phyloP scores from a whole-genome alignment of 495 filamentous ascomycete species.

The Hypoxylon fuscum region DNA sequence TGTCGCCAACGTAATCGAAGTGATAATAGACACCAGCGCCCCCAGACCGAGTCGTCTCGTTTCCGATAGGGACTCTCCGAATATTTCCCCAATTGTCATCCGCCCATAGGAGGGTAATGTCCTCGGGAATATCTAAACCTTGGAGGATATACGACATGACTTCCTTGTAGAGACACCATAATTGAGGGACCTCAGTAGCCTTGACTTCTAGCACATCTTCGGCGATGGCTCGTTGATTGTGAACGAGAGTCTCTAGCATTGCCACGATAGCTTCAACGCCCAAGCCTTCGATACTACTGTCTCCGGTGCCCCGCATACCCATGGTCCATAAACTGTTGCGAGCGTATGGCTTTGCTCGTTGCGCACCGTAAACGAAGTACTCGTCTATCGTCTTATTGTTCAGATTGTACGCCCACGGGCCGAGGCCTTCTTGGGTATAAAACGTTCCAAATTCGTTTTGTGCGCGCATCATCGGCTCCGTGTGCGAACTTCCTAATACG shows the following conservation, averaged over 20 bases:
- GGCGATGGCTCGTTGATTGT: slow-evolving; percentile 66
- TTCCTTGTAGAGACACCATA: slow-evolving; percentile 78
- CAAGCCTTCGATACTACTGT: slow-evolving; percentile 65
- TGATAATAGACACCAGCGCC: slow-evolving; percentile 83
- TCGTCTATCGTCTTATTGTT: slow-evolving; percentile 71
- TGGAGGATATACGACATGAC: slow-evolving; percentile 73
- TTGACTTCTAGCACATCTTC: slow-evolving; percentile 63
- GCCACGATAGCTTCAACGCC: slow-evolving; percentile 63
- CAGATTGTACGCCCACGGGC: slow-evolving; percentile 72
- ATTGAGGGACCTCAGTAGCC: slow-evolving; percentile 68
- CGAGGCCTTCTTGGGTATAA: slow-evolving; percentile 49
- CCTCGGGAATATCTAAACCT: slow-evolving; percentile 73
- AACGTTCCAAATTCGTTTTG: slow-evolving; percentile 74
- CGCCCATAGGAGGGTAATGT: slow-evolving; percentile 76
- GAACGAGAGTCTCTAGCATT: slow-evolving; percentile 67
- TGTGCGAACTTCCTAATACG: slow-evolving; percentile 76
- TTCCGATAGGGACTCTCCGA: slow-evolving; percentile 67
- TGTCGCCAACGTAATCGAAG: slow-evolving; percentile 75
- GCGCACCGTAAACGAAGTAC: slow-evolving; percentile 73
- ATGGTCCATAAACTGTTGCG: slow-evolving; percentile 70
- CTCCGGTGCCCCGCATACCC: slow-evolving; percentile 77
- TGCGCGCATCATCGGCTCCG: slow-evolving; percentile 76
- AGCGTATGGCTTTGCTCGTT: slow-evolving; percentile 71
- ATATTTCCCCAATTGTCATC: slow-evolving; percentile 82
- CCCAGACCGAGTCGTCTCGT: slow-evolving; percentile 67